phyloP scores from a whole-genome alignment of 2,329 filamentous ascomycete genomes.

The Sordariomycetes sp. region DNA sequence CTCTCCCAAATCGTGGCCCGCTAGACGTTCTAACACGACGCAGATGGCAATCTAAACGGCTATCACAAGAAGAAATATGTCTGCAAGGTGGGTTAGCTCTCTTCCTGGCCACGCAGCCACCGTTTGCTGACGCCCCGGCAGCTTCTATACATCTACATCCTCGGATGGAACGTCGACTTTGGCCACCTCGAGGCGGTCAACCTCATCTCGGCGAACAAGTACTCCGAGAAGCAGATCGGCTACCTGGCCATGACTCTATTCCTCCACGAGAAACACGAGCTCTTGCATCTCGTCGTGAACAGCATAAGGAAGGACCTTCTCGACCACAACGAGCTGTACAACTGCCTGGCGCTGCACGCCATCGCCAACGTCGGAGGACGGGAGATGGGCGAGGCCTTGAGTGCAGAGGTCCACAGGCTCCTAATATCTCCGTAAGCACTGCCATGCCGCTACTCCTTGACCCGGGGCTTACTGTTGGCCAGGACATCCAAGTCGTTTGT shows the following conservation, averaged over 20 bases:
- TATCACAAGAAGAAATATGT: conserved; percentile 99
- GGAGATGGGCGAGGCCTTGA: conserved; percentile 94
- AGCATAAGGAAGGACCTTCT: conserved; percentile 93
- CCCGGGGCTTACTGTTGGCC: conserved; percentile 1
- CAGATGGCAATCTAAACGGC: conserved; percentile 77
- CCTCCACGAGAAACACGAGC: conserved; percentile 91
- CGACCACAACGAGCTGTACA: conserved; percentile 94
- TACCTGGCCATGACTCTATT: conserved; percentile 97
- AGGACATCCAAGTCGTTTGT: conserved; percentile 83
- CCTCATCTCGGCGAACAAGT: conserved; percentile 90
- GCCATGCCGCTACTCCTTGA: conserved; percentile 5
- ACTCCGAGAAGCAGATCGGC: conserved; percentile 98
- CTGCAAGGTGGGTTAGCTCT: conserved; percentile 56
- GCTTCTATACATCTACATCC: conserved; percentile 96
- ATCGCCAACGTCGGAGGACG: conserved; percentile 95
- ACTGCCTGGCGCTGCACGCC: conserved; percentile 89
- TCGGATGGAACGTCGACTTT: conserved; percentile 98
- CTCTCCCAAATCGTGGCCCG: background rate
- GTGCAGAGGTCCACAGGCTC: conserved; percentile 80
- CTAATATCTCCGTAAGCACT: conserved; percentile 78
- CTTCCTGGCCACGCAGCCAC: background rate
- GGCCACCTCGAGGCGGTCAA: conserved; percentile 97
- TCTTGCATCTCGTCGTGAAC: conserved; percentile 92
- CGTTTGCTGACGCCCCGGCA: conserved; percentile 12
- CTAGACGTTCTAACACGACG: conserved; percentile 13